Evolutionary conservation across 345 rosid species (phyloP), one percentile per base, ranked within the genome.

Genomic region (Abelmoschus esculentus): DNA sequence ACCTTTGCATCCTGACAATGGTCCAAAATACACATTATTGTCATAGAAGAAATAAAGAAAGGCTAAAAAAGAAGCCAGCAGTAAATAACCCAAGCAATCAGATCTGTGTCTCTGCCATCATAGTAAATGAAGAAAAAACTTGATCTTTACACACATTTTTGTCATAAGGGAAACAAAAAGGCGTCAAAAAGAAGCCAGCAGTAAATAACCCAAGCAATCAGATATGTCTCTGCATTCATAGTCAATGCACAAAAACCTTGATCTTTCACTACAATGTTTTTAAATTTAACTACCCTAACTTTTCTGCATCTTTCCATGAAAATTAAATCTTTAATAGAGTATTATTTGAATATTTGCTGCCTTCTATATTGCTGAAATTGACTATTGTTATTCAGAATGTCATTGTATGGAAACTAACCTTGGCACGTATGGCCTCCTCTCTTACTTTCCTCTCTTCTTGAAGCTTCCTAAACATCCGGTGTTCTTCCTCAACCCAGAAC

Each of bases 401-500:
- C 32, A 28, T 31, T 49, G 72, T 18, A 62, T 18, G 19, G 42
- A 36, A 9, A 81, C 80, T 79, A 71, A 90, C 98, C 92, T 89
- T 89, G 42, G 80, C 88, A 78, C 85, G 84, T 63, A 83, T 13
- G 58, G 90, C 95, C 79, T 86, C 91, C 80, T 93, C 95, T 76
- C 83, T 83, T 72, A 78, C 31, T 75, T 80, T 82, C 72, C 97
- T 85, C 67, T 93, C 95, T 58, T 85, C 86, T 70, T 82, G 95
- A 61, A 91, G 87, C 77, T 84, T 86, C 78, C 62, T 71, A 74
- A 79, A 91, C 71, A 84, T 80, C 67, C 42, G 72, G 59, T 78
- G 81, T 63, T 93, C 96, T 84, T 89, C 92, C 76, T 93, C 95
- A 72, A 63, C 85, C 97, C 97, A 91, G 71, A 78, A 85, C 67